Percentiles rank a stretch among this genome's conserved stretches.
These are phyloP conservation scores for Plasmodium billcollinsi DNA, from an alignment of 169 alveolate species.

Conservation along the genomic window DNA sequence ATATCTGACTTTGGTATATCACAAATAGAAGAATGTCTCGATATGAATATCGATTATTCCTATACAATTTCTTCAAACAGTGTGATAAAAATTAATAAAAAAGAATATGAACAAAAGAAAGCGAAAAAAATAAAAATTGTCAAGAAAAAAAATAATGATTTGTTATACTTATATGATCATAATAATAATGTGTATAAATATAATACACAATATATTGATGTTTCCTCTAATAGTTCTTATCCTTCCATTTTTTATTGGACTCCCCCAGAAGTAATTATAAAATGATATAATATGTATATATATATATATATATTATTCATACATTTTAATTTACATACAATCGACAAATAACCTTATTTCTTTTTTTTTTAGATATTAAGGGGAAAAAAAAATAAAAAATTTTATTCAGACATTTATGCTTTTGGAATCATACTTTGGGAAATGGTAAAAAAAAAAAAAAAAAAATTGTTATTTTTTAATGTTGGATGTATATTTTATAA, in stretches of 20 bases:
- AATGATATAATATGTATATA: not conserved
- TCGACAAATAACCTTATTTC: not conserved
- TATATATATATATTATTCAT: not conserved
- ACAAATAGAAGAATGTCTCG: constrained; percentile 74
- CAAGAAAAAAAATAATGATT: constrained; percentile 3
- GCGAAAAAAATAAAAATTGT: constrained; percentile 31
- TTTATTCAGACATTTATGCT: constrained; percentile 53
- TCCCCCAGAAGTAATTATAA: constrained; percentile 52
- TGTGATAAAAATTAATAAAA: constrained; percentile 20
- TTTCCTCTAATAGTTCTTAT: constrained; percentile 9
- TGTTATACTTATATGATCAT: constrained; percentile 18
- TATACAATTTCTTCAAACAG: constrained; percentile 30
- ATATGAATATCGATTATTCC: constrained; percentile 50
- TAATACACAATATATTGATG: constrained; percentile 8
- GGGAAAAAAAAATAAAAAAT: constrained; percentile 16
- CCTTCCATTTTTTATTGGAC: constrained; percentile 59
- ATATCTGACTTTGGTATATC: constrained; percentile 68
- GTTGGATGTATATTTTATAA: no score
- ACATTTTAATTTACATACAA: no score
- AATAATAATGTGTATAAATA: constrained; percentile 25
- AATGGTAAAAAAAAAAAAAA: constrained; percentile 28
- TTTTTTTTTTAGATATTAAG: constrained; percentile 18
- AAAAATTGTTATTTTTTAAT: not conserved
- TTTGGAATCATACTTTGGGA: constrained; percentile 70
- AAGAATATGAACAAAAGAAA: not conserved